Base-by-base conservation (phyloP, 306 rosid species). In the Cucurbita maxima region DNA sequence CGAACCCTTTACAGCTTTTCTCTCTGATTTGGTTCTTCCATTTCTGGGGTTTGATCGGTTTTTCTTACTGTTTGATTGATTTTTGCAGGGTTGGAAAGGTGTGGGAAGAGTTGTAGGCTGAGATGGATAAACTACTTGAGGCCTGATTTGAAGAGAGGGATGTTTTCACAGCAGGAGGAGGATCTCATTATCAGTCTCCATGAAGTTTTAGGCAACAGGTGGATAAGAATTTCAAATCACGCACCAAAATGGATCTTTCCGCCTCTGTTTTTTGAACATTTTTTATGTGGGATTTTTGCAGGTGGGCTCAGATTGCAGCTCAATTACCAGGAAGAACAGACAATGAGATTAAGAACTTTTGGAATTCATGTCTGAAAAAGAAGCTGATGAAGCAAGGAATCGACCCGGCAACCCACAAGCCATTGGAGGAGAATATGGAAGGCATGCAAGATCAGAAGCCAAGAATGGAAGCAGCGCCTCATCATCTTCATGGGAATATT, bases 231-330 rank as follows among this genome's bases (percentile, higher is more conserved):
- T 60, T 37, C 1, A 30, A 58, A 14, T 34, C 18, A 5, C 4
- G 14, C 14, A 6, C 44, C 11, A n/a, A 77, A 45, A 67, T 77
- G 79, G 76, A 47, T 13, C 7, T 5, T 64, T 47, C 9, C 18
- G 3, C 10, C 19, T 60, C 13, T 60, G 71, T 19, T 67, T 67
- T 62, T 58, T 44, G 12, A 75, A 64, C 44, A 47, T 6, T 69
- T 69, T 59, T 51, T 15, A 25, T 63, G 7, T 34, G 52, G 63
- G 40, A 14, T 58, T 43, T 70, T 54, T 61, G 76, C 80, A 93
- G 98, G 86, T 94, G 98, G 98, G 97, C 98, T 20, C 98, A 94
- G 75, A 94, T 94, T 67, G 96, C 98, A 41, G 89, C 97, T 18
- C 97, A 90, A 71, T 85, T 90, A 54, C 98, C 98, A 0, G 98